Percentiles rank a stretch among this genome's conserved stretches.
Evolutionary conservation across 2,329 filamentous ascomycete species (phyloP).

Genomic region (Pseudomassariella vexata): DNA sequence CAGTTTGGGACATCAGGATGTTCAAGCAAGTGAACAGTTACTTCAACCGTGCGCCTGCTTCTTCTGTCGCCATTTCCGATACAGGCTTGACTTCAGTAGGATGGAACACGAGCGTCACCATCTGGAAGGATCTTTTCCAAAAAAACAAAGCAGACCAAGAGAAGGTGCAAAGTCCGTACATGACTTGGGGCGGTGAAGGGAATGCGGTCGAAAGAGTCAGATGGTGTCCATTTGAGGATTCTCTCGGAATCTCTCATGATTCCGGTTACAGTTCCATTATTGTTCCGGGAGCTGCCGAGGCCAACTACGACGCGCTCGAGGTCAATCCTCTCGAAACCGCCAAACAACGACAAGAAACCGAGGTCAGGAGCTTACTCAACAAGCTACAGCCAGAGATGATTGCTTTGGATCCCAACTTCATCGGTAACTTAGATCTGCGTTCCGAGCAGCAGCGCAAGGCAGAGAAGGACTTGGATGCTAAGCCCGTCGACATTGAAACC

Average conservation of each 20-base stretch:
- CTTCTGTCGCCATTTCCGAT: slow-evolving; percentile 83
- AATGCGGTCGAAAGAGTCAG: slow-evolving; percentile 71
- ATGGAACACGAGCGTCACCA: slow-evolving; percentile 81
- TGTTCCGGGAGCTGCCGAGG: slow-evolving; percentile 90
- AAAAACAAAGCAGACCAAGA: slow-evolving; percentile 65
- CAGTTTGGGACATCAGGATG: slow-evolving; percentile 93
- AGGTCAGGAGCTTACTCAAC: slow-evolving; percentile 85
- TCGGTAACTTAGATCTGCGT: slow-evolving; percentile 80
- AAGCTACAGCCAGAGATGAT: slow-evolving; percentile 98
- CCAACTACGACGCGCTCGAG: slow-evolving; percentile 93
- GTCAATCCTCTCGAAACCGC: slow-evolving; percentile 90
- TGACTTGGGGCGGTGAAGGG: slow-evolving; percentile 87
- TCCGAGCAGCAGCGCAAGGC: slow-evolving; percentile 71
- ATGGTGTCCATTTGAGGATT: slow-evolving; percentile 95
- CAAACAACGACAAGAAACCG: slow-evolving; percentile 87
- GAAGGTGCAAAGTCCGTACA: slow-evolving; percentile 83
- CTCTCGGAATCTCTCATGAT: slow-evolving; percentile 79
- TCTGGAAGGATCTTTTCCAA: slow-evolving; percentile 88
- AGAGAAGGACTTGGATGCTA: slow-evolving; percentile 74
- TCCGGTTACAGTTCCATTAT: slow-evolving; percentile 85
- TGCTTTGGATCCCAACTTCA: slow-evolving; percentile 82
- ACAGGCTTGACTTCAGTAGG: slow-evolving; percentile 81
- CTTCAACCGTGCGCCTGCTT: slow-evolving; percentile 74
- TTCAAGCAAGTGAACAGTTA: slow-evolving; percentile 79
- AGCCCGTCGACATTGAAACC: slow-evolving; percentile 49